phyloP scores from a whole-genome alignment of 768 basidiomycete genomes.

The Mycena maculata region DNA sequence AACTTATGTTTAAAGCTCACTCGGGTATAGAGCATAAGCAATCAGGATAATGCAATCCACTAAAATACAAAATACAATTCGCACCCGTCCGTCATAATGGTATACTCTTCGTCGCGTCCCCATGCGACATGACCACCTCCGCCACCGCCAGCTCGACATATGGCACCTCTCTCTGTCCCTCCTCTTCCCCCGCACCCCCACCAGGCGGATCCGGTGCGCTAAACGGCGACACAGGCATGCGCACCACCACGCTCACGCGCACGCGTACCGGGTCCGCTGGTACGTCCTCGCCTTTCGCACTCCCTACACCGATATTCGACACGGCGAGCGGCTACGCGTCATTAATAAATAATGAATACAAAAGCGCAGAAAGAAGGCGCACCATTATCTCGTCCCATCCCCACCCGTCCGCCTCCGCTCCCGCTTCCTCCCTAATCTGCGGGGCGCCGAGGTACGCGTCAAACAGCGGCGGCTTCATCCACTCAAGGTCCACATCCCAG shows the following conservation, averaged over 20 bases:
- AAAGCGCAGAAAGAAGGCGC: background rate
- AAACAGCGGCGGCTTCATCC: slow-evolving; percentile 15
- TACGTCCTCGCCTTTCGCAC: too few relatives aligned
- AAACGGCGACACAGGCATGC: slow-evolving; percentile 13
- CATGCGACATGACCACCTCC: slow-evolving; percentile 2
- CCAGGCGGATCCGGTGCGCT: background rate
- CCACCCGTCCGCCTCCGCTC: background rate
- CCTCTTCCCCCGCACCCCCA: background rate
- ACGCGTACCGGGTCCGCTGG: background rate
- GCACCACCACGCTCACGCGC: slow-evolving; percentile 11
- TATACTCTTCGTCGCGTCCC: too few relatives aligned
- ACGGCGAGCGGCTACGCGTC: slow-evolving; percentile 17
- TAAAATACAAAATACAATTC: background rate
- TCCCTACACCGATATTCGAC: background rate
- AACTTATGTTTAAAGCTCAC: too few relatives aligned
- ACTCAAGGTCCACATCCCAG: background rate
- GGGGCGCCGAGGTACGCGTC: slow-evolving; percentile 12
- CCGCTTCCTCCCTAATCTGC: too few relatives aligned
- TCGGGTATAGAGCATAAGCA: too few relatives aligned
- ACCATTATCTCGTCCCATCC: slow-evolving; percentile 29
- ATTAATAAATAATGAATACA: background rate
- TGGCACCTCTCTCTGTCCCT: background rate
- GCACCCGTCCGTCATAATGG: background rate
- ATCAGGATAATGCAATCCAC: too few relatives aligned
- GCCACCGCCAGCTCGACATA: slow-evolving; percentile 23